Percentiles rank a stretch among this genome's conserved stretches.
Conservation (phyloP, 176 grass and related monocot genomes). For the Avena eriantha region DNA sequence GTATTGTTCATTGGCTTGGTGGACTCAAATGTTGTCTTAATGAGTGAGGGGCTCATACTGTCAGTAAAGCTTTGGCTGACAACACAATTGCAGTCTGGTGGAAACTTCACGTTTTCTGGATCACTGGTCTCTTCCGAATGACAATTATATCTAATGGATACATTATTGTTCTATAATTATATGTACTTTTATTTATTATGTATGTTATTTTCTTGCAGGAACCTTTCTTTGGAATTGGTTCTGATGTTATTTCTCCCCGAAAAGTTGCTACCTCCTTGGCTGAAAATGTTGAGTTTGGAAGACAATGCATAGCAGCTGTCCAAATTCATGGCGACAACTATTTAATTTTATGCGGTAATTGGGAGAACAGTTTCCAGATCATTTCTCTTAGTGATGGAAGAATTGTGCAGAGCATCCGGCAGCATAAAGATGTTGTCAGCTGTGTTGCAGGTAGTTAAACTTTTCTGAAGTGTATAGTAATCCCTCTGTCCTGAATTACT, state of each 20-base stretch:
- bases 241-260: constrained; percentile 84
- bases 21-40: constrained; percentile 77
- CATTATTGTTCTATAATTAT: constrained; percentile 23
- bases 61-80: constrained; percentile 91
- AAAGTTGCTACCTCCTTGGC: constrained; percentile 82
- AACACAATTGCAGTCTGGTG: constrained; percentile 85
- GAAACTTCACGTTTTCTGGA: constrained; percentile 98
- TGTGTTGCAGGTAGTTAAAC: constrained; percentile 83
- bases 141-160: constrained; percentile 15
- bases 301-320: constrained; percentile 77
- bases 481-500: too few relatives aligned
- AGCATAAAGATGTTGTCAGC: constrained; percentile 98
- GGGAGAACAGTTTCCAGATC: constrained; percentile 99
- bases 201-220: constrained; percentile 60
- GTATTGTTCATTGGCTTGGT: constrained; percentile 82
- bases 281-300: constrained; percentile 94
- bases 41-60: constrained; percentile 73
- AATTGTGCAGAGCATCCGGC: constrained; percentile 94
- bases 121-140: constrained; percentile 66
- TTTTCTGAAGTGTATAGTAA: constrained; percentile 31
- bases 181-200: constrained; percentile 37
- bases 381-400: constrained; percentile 89
- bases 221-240: constrained; percentile 96
- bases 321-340: constrained; percentile 89
- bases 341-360: constrained; percentile 93